A percentile compares a stretch with the other conserved stretches of the same genome.
These are phyloP conservation scores for Tilletia setariae DNA, from an alignment of 1,284 basidiomycete species.

Conservation along the genomic window DNA sequence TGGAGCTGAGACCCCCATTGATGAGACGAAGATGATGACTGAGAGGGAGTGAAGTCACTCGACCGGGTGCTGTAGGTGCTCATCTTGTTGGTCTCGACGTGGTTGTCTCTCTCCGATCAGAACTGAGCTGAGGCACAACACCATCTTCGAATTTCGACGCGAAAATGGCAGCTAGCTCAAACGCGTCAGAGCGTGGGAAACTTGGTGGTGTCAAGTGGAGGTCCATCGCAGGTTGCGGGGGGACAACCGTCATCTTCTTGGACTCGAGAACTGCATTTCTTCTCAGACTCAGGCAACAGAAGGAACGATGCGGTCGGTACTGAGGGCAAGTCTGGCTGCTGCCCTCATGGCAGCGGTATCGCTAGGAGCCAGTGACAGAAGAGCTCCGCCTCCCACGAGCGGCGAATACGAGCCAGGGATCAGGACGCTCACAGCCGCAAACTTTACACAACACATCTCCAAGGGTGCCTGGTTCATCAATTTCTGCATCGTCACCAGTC, in stretches of 20 bases:
- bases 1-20: too few species aligned
- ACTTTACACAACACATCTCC: conserved; percentile 3
- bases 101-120: too few species aligned
- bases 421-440: not conserved
- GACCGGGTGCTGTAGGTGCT: not conserved
- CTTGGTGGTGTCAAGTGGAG: too few species aligned
- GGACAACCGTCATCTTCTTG: too few species aligned
- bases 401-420: not conserved
- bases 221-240: too few species aligned
- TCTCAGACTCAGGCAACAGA: not conserved
- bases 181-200: too few species aligned
- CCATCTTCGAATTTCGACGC: too few species aligned
- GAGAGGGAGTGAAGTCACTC: not conserved
- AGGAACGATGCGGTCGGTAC: not conserved
- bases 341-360: not conserved
- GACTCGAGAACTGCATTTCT: too few species aligned
- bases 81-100: not conserved
- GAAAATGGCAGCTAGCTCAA: too few species aligned
- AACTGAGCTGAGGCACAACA: too few species aligned
- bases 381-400: not conserved
- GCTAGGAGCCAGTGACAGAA: not conserved
- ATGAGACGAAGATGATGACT: not conserved
- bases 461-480: conserved; percentile 14
- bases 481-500: not conserved
- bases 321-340: not conserved